These are phyloP conservation scores for Blastobotrys proliferans DNA, from an alignment of 1,139 yeast genomes.

Conservation along the genomic window DNA sequence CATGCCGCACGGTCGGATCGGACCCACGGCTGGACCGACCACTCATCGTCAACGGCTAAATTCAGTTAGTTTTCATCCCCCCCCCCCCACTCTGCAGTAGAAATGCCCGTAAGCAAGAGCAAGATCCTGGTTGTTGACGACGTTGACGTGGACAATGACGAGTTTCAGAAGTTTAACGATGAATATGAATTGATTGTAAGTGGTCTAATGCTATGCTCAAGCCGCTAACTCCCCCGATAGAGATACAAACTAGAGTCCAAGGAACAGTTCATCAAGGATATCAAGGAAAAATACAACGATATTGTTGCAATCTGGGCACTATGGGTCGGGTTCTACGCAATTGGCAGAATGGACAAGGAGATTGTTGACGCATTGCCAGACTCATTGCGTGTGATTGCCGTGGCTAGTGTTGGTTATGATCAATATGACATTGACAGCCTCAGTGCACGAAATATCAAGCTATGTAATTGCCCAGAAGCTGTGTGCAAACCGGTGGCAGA, in stretches of 20 bases:
- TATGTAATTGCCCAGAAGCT: constrained; percentile 53
- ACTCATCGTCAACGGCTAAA: too few species aligned
- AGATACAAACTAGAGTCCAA: constrained; percentile 17
- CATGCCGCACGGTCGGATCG: too few species aligned
- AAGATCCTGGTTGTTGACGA: constrained; percentile 10
- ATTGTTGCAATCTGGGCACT: constrained; percentile 30
- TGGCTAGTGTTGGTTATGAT: constrained; percentile 72
- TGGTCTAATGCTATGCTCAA: background rate
- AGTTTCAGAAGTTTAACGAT: constrained; percentile 7
- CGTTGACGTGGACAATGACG: constrained; percentile 4
- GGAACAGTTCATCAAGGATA: constrained; percentile 28
- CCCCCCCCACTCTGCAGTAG: background rate
- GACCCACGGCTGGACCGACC: too few species aligned
- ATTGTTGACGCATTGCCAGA: constrained; percentile 51
- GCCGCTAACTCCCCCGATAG: background rate
- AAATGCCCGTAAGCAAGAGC: too few species aligned
- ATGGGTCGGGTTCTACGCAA: constrained; percentile 19
- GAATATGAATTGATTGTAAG: constrained; percentile 13
- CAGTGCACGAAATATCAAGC: constrained; percentile 43
- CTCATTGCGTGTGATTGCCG: constrained; percentile 51
- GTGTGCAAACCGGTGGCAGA: constrained; percentile 79
- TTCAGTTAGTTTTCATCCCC: too few species aligned
- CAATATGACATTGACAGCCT: constrained; percentile 48
- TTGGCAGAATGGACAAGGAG: constrained; percentile 32
- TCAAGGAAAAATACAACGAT: constrained; percentile 28